Base-by-base conservation (phyloP, 768 basidiomycete genomes). In the Trametes gibbosa region DNA sequence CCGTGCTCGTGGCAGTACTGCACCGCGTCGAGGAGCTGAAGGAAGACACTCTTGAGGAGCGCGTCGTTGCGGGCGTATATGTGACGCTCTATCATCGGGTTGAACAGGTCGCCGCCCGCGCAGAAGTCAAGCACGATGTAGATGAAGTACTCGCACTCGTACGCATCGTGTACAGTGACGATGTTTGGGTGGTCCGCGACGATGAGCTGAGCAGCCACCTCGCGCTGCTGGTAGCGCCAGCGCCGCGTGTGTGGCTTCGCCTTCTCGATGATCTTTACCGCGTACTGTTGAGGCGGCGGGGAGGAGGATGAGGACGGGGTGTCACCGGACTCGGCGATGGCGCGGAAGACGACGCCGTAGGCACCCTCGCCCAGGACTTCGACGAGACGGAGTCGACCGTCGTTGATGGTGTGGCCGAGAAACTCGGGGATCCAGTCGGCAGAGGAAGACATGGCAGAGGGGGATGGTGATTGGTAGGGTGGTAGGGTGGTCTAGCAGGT, bases 61-160 rank as follows among this genome's bases (percentile, higher is more conserved):
- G 65, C 67, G 69, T 81, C 79, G 61, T 81, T 71, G 45, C 80
- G 76, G 51, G 71, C 54, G 60, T 76, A 81, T 62, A 68, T 48
- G 49, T 59, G 61, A 12, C 63, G 53, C 35, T 69, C 68, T 64
- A 79, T 77, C 73, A 80, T 76, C 17, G 74, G 72, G 68, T 52
- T 76, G 66, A 79, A 80, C 56, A 84, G 68, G 65, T 83, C 81
- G 43, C 82, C 82, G 37, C 68, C 70, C 12, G 56, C 48, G 64
- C 70, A 69, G 59, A 65, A 74, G 56, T 86, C 84, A 62, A 86
- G 74, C 29, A 89, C 80, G 63, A 95, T 80, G 74, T 87, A 94
- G 66, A 91, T 72, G 69, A 79, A 86, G 35, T 74, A 70, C 27
- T 79, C 78, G 62, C 89, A 86, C 61, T 81, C 79, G 68, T 92